Evolutionary conservation across 768 basidiomycete species (phyloP).

Genomic region (Leccinum rimulosum): DNA sequence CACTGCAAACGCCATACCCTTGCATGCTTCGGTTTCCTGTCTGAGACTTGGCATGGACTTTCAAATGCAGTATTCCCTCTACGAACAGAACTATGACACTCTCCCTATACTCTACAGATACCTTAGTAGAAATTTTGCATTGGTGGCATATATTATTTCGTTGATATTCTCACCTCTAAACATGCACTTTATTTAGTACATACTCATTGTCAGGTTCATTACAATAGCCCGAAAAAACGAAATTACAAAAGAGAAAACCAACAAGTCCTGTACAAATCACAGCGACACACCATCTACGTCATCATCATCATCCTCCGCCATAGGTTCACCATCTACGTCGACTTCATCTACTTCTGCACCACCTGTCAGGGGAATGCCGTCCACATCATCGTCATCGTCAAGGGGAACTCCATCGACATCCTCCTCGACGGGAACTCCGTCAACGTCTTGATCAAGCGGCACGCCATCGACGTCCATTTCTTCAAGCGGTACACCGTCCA

Average conservation of each 20-base stretch:
- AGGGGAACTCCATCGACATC: conserved; percentile 29
- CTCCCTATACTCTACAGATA: not conserved
- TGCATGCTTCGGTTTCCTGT: conserved; percentile 16
- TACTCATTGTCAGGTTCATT: not conserved
- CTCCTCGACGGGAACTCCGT: conserved; percentile 36
- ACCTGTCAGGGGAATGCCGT: conserved; percentile 37
- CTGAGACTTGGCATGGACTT: conserved; percentile 21
- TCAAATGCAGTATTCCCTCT: conserved; percentile 13
- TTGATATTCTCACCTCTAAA: not conserved
- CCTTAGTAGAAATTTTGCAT: not conserved
- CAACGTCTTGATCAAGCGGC: conserved; percentile 37
- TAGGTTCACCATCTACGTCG: conserved; percentile 29
- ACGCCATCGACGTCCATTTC: conserved; percentile 52
- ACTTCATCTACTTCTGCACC: conserved; percentile 17
- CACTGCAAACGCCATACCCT: conserved; percentile 23
- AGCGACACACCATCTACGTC: conserved; percentile 41
- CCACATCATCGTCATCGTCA: conserved; percentile 30
- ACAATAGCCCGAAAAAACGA: not conserved
- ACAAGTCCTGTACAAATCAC: conserved; percentile 13
- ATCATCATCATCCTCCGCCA: conserved; percentile 36
- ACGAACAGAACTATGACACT: conserved; percentile 28
- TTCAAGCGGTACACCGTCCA: conserved; percentile 53
- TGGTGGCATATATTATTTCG: not conserved
- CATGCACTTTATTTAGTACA: not conserved
- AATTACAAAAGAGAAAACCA: not conserved